Evolutionary conservation across 2,329 filamentous ascomycete genomes (phyloP).

Genomic region (Salinomyces thailandicus): DNA sequence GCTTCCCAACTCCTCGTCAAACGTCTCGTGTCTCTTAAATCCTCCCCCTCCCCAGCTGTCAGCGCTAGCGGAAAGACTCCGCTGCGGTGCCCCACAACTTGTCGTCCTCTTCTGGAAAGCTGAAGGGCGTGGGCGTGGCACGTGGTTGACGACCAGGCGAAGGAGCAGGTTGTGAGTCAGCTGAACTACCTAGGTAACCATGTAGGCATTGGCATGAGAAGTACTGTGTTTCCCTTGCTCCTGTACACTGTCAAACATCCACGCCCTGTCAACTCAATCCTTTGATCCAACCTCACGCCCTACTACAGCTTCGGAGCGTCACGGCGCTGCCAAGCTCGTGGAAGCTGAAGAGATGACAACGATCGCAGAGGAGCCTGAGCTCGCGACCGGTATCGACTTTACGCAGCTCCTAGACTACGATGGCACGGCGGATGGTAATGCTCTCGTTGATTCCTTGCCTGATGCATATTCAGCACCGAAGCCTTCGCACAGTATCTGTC

Average conservation of each 20-base stretch:
- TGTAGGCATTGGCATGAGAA: neutral
- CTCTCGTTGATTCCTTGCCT: neutral
- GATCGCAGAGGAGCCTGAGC: constrained; percentile 10
- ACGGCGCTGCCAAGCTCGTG: neutral
- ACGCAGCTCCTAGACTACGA: constrained; percentile 5
- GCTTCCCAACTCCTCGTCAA: no score
- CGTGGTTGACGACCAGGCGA: neutral
- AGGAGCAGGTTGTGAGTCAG: neutral
- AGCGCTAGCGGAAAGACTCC: no score
- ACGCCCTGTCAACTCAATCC: neutral
- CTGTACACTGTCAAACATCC: neutral
- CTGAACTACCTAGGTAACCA: neutral
- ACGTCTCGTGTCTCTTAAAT: no score
- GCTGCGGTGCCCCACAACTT: neutral
- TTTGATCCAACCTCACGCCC: constrained; percentile 6
- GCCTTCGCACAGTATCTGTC: constrained; percentile 5
- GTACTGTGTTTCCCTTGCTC: neutral
- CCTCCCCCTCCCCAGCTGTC: no score
- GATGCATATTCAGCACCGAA: neutral
- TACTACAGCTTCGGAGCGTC: constrained; percentile 7
- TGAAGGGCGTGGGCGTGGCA: constrained; percentile 1
- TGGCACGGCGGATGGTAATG: no score
- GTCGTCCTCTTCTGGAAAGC: constrained; percentile 1
- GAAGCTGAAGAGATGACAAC: constrained; percentile 6
- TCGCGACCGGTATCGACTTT: constrained; percentile 6